phyloP scores from a whole-genome alignment of 2,329 filamentous ascomycete species.

The Teratosphaeria zuluensis region DNA sequence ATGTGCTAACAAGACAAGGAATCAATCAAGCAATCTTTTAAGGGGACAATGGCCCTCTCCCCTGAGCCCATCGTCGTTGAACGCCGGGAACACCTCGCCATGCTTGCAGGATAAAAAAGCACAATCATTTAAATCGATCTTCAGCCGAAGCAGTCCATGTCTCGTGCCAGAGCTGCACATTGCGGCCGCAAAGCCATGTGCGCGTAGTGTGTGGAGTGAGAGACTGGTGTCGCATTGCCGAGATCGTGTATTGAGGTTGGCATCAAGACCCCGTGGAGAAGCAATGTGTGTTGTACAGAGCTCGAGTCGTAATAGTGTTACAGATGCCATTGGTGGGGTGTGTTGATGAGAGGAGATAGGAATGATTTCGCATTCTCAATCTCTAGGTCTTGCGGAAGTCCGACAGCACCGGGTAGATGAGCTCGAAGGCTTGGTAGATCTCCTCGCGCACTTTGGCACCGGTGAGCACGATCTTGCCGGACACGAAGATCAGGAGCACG shows the following conservation, averaged over 20 bases:
- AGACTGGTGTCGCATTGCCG: neutral
- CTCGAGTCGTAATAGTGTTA: conserved; percentile 15
- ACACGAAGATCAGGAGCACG: conserved; percentile 80
- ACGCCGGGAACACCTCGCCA: conserved; percentile 23
- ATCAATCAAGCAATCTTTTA: conserved; percentile 1
- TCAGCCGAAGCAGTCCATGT: neutral
- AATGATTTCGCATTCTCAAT: neutral
- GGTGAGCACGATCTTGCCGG: conserved; percentile 94
- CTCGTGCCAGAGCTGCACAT: neutral
- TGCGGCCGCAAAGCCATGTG: neutral
- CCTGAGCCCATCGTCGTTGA: conserved; percentile 3
- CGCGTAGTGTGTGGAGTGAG: conserved; percentile 1
- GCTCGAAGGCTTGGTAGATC: conserved; percentile 93
- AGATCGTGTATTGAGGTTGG: conserved; percentile 13
- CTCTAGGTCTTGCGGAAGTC: conserved; percentile 26
- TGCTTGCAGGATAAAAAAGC: conserved; percentile 13
- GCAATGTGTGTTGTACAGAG: conserved; percentile 18
- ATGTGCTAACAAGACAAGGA: neutral
- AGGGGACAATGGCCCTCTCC: neutral
- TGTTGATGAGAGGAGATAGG: neutral
- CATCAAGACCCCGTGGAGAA: conserved; percentile 15
- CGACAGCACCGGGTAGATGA: conserved; percentile 92
- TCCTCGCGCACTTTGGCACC: conserved; percentile 97
- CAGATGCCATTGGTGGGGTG: conserved; percentile 13
- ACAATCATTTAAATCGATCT: conserved; percentile 5